phyloP scores from a whole-genome alignment of 2,329 filamentous ascomycete species.

The Phaeosphaeriaceae sp. region DNA sequence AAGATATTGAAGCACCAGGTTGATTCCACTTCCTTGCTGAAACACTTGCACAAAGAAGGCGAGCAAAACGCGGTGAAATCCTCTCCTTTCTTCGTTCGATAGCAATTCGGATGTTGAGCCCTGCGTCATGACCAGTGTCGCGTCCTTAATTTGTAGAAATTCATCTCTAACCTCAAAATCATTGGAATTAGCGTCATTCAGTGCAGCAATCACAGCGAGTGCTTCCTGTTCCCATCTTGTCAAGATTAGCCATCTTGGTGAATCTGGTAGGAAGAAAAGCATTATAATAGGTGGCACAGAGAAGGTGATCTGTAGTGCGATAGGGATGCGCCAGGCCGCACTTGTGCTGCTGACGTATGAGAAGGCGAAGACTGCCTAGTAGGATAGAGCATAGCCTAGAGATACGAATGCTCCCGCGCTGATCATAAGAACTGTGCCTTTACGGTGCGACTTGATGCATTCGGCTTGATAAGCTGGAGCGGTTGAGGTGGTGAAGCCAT shows the following conservation, averaged over 20 bases:
- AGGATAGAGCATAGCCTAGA: slow-evolving; percentile 56
- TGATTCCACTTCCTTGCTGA: slow-evolving; percentile 50
- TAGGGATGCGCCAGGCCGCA: slow-evolving; percentile 60
- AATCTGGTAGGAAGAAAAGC: slow-evolving; percentile 60
- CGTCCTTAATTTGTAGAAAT: slow-evolving; percentile 48
- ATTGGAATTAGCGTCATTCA: slow-evolving; percentile 35
- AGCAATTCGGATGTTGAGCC: slow-evolving; percentile 30
- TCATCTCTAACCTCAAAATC: slow-evolving; percentile 45
- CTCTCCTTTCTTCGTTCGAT: slow-evolving; percentile 46
- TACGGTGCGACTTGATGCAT: slow-evolving; percentile 51
- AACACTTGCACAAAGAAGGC: slow-evolving; percentile 53
- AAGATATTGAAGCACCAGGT: slow-evolving; percentile 46
- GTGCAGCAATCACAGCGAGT: slow-evolving; percentile 36
- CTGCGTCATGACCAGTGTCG: slow-evolving; percentile 39
- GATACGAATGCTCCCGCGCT: slow-evolving; percentile 59
- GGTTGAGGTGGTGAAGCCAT: slow-evolving; percentile 60
- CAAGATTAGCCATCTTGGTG: slow-evolving; percentile 64
- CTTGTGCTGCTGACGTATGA: slow-evolving; percentile 49
- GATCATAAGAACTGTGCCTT: slow-evolving; percentile 57
- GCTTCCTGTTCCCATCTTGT: slow-evolving; percentile 59
- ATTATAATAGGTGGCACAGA: slow-evolving; percentile 61
- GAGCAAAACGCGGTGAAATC: slow-evolving; percentile 51
- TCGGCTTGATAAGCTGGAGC: slow-evolving; percentile 61
- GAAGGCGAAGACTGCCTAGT: slow-evolving; percentile 62
- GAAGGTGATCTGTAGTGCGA: slow-evolving; percentile 65